These are phyloP conservation scores for Chlorella sorokiniana DNA, from an alignment of 139 green algal species.

Conservation along the genomic window DNA sequence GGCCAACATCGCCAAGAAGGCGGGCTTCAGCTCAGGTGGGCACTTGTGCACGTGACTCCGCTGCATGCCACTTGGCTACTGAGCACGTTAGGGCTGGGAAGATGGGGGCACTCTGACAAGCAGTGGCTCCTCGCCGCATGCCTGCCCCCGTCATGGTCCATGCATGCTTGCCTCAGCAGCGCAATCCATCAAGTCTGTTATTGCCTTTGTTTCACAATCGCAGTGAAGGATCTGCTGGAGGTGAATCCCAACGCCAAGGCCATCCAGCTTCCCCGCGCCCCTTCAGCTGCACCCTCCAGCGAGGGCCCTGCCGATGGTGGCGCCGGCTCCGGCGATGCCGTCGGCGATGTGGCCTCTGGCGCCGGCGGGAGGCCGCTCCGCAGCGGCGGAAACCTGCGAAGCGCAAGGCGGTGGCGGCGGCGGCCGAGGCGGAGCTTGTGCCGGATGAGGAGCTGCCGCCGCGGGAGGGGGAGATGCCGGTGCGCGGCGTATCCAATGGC, in stretches of 20 bases:
- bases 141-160: no score
- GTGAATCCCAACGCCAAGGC: constrained; percentile 56
- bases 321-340: neutral
- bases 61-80: no score
- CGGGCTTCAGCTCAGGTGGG: constrained; percentile 49
- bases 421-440: constrained; percentile 14
- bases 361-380: neutral
- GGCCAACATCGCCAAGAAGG: constrained; percentile 44
- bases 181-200: neutral
- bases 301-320: neutral
- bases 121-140: no score
- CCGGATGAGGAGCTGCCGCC: constrained; percentile 9
- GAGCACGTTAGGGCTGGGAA: no score
- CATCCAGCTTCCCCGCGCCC: neutral
- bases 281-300: neutral
- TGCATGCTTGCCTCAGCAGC: neutral
- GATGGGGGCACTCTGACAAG: no score
- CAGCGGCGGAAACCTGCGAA: neutral
- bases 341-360: neutral
- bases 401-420: neutral
- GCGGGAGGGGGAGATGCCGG: neutral
- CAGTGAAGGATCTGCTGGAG: constrained; percentile 52
- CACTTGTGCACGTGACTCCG: neutral
- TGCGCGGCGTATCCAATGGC: neutral
- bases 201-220: neutral